A percentile compares a stretch with the other conserved stretches of the same genome.
Evolutionary conservation across 495 filamentous ascomycete species (phyloP).

Genomic region (Acidiella bohemica): DNA sequence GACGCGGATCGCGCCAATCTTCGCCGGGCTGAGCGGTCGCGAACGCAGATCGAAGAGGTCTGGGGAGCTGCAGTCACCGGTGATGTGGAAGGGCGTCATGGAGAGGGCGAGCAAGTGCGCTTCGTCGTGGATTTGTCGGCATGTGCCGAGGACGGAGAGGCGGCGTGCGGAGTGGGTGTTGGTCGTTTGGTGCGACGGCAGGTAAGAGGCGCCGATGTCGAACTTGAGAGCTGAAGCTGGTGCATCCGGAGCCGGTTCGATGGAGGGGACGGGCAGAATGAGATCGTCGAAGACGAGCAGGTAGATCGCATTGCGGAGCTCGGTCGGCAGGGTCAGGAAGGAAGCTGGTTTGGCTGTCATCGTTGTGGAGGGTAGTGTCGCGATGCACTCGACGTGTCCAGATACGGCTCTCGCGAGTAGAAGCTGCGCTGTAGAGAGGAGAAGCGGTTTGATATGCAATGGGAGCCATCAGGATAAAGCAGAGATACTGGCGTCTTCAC

Average conservation of each 20-base stretch:
- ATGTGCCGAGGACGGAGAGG: conserved; percentile 45
- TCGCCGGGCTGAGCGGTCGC: neutral
- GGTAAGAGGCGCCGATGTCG: neutral
- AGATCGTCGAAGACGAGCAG: conserved; percentile 8
- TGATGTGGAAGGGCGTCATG: conserved; percentile 14
- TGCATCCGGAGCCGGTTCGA: neutral
- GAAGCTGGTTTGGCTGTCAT: no score
- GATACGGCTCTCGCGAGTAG: no score
- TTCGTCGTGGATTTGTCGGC: conserved; percentile 87
- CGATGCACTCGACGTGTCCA: no score
- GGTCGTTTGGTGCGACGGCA: neutral
- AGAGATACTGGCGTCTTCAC: no score
- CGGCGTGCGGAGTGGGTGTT: conserved; percentile 1
- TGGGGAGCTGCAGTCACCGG: neutral
- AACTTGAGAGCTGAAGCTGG: neutral
- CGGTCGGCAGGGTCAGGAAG: conserved; percentile 15
- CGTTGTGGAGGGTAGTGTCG: no score
- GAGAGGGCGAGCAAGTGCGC: conserved; percentile 26
- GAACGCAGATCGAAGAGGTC: conserved; percentile 2
- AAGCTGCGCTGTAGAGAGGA: no score
- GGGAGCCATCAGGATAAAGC: no score
- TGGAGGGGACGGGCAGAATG: neutral
- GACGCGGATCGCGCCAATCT: conserved; percentile 10
- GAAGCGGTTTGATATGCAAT: no score
- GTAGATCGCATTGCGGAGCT: conserved; percentile 18